Evolutionary conservation across 1,139 yeast genomes (phyloP), one percentile per base, ranked within the genome.

Genomic region (Geotrichum reessii): DNA sequence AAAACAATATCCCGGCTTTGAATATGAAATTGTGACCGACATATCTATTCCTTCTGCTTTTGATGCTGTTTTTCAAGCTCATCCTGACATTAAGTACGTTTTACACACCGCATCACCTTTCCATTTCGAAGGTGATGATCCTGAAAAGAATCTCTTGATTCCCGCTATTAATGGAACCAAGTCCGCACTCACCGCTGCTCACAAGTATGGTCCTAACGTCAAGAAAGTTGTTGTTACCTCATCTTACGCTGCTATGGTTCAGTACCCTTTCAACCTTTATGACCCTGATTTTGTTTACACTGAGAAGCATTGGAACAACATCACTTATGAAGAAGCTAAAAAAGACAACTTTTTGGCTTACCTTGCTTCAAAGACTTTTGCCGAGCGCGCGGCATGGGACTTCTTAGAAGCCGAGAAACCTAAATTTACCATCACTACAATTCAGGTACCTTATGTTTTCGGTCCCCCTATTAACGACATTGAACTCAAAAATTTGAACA

Each of bases 91-190:
- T 58, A 76, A 78, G 11, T 77, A 75, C 53, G 82, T 85, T 54
- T 66, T 83, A 44, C 90, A 85, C 71, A 81, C 83, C 1, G 86
- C 86, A n/a, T 79, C 85, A 19, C 85, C 86, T 3, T 74, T 80
- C 63, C 72, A 72, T 31, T 70, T 70, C 61, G 64, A 65, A 11
- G 75, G 73, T 56, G 74, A 74, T 31, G 78, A 79, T 50, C 80
- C 77, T 24, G 73, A 75, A 55, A 64, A 67, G 60, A 72, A 71
- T 31, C 59, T 73, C 31, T 66, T 80, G 56, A 70, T 69, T 21
- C 85, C 85, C 1, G 85, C 86, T 1, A 71, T 81, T 46, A 68
- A 75, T 42, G 85, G 86, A 37, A 80, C 85, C 7, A 66, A 66
- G 48, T 74, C 74, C 59, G 71, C 79, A 27, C 70, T 81, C 52